Base-by-base conservation (phyloP, 1,284 basidiomycete genomes). In the Phellopilus nigrolimitatus region DNA sequence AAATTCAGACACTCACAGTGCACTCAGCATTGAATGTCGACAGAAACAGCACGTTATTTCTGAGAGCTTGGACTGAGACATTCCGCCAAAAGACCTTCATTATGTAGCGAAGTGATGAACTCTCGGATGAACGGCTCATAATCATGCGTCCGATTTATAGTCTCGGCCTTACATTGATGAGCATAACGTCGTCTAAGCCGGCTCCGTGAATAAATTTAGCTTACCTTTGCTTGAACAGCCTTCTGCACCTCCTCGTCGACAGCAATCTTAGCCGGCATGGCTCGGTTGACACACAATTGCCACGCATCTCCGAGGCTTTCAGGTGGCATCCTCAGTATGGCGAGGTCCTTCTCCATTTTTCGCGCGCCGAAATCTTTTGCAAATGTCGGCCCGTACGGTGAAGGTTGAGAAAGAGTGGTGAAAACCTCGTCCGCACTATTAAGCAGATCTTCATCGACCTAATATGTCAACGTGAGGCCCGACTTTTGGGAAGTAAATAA, bases 101-200 rank as follows among this genome's bases (percentile, higher is more conserved):
- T 55, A 38, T 79, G 71, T 55, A 80, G 56, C 3, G 64, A 59
- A 3, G 59, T 64, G 1, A 81, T 59, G 55, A 78, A 80, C 39
- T 67, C 69, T 19, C 63, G 65, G 34, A 82, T 65, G 63, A 82
- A 81, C 0, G 78, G 79, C 57, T 79, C 78, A 56, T 82, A 83
- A 61, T 83, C 78, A 57, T 75, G 77, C 7, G 79, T 80, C 17
- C 80, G 66, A 47, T 75, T 78, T 38, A 76, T 57, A 54, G 78
- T 71, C 25, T 83, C 80, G 3, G 71, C 72, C 80, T 83, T 56
- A 46, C 21, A 19, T 15, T 41, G 13, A 47, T 19, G 30, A 10
- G 27, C 24, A 47, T 13, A 17, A n/a, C n/a, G n/a, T n/a, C n/a
- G n/a, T n/a, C n/a, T n/a, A n/a, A n/a, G n/a, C n/a, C n/a, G n/a